These are phyloP conservation scores for Umbelopsis sp. DNA, from an alignment of 371 early-diverging fungal species.

Conservation along the genomic window DNA sequence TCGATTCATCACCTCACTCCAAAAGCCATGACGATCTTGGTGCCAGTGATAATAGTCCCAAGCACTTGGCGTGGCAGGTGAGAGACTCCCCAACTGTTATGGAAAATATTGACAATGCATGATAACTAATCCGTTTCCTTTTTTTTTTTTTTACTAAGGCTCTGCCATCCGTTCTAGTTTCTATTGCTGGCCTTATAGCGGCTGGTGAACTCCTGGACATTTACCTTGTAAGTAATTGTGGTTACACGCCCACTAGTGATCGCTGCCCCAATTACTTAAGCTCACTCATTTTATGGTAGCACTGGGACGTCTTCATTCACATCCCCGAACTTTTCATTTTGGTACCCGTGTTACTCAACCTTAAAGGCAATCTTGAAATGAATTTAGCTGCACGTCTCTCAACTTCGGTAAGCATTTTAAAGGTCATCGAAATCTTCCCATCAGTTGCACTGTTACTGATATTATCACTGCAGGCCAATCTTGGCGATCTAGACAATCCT, in stretches of 20 bases:
- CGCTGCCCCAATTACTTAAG: neutral
- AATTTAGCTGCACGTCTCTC: conserved; percentile 84
- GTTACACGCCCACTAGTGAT: neutral
- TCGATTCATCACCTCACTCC: neutral
- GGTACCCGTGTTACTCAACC: conserved; percentile 80
- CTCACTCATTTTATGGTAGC: conserved; percentile 36
- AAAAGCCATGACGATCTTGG: neutral
- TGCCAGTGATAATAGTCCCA: neutral
- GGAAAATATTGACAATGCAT: neutral
- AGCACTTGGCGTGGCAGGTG: conserved; percentile 8
- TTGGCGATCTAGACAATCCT: conserved; percentile 65
- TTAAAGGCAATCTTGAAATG: conserved; percentile 91
- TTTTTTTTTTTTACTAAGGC: neutral
- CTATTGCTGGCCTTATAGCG: conserved; percentile 16
- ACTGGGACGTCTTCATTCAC: conserved; percentile 73
- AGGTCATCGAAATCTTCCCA: neutral
- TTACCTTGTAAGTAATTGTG: conserved; percentile 15
- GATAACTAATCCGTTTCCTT: neutral
- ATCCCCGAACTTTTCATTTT: conserved; percentile 81
- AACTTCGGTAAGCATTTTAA: conserved; percentile 58
- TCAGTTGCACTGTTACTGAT: neutral
- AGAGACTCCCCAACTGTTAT: neutral
- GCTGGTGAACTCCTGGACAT: conserved; percentile 17
- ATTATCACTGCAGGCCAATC: conserved; percentile 53
- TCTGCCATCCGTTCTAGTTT: conserved; percentile 1